A percentile compares a stretch with the other conserved stretches of the same genome.
These are phyloP conservation scores for Medicago arabica DNA, from an alignment of 306 rosid species.

Conservation along the genomic window DNA sequence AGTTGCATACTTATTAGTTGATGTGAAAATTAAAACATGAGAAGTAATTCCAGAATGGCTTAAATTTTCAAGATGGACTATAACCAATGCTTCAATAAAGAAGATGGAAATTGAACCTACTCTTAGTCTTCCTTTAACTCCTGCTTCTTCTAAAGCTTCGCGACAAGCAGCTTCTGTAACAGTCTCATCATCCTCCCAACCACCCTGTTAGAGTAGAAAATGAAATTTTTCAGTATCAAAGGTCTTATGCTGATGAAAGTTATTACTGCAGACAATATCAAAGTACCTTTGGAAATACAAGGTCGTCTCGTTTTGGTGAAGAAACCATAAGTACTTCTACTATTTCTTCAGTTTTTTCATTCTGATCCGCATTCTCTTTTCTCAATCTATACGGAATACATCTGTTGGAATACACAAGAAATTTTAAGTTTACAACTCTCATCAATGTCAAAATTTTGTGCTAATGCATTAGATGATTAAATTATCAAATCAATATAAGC, in stretches of 20 bases:
- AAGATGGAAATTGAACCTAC: constrained; percentile 57
- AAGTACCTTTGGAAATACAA: constrained; percentile 84
- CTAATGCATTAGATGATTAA: no score
- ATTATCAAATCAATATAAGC: no score
- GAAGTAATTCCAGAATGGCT: no score
- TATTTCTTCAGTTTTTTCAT: constrained; percentile 43
- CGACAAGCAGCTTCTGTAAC: constrained; percentile 82
- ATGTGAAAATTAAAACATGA: no score
- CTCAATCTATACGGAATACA: constrained; percentile 79
- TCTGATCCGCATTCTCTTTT: constrained; percentile 47
- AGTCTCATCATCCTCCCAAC: constrained; percentile 96
- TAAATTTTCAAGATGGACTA: no score
- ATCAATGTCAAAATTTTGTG: background rate
- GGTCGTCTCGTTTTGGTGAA: constrained; percentile 82
- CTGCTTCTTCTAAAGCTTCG: constrained; percentile 90
- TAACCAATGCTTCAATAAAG: constrained; percentile 20
- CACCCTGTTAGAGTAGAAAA: constrained; percentile 63
- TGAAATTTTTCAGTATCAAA: constrained; percentile 18
- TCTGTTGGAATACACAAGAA: constrained; percentile 51
- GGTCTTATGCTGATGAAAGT: constrained; percentile 25
- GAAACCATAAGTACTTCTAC: constrained; percentile 89
- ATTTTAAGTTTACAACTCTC: constrained; percentile 25
- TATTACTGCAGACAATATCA: constrained; percentile 17
- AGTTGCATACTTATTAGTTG: no score
- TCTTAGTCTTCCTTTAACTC: constrained; percentile 76